Evolutionary conservation across 139 green algal genomes (phyloP), one percentile per base, ranked within the genome.

Genomic region (Chlorella vulgaris): DNA sequence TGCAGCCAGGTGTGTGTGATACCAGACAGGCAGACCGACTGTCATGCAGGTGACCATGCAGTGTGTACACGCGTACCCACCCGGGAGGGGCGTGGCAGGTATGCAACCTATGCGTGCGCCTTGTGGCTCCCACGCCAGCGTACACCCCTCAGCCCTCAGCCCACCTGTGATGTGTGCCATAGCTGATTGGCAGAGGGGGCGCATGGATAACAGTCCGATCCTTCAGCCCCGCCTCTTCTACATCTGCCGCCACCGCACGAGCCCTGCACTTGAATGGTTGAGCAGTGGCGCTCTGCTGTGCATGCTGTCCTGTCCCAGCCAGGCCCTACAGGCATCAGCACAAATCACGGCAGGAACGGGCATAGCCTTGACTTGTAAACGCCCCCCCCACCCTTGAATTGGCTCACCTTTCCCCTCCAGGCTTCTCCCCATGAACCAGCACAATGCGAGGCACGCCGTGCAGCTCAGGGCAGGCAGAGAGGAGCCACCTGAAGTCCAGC

Each of bases 401-500:
- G 24, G 47, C 70, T 66, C 50, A 66, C 70, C 6, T 3, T 2
- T 43, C 6, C 21, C 33, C 22, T 19, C 70, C 70, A 21, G 50
- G 58, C 2, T 67, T 68, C 58, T 91, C 83, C 22, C 86, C 86
- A 38, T 93, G 88, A 29, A 87, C 74, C 29, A 93, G 22, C n/a
- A 90, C 39, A 35, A 94, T 35, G 62, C 87, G 69, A 21, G 73
- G 24, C 24, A 78, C 86, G 24, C 19, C 13, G 0, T 39, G 22
- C 19, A 96, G 67, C 74, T 85, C 81, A 10, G 93, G 93, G 76
- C 84, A 93, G 28, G 81, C 84, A 0, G 69, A 82, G 29, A 95
- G 40, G 38, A 96, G 88, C 90, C 89, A 96, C 10, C 7, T 4
- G 36, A 94, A 35, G 83, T 96, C 93, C 15, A 96, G n/a, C 86